A percentile compares a stretch with the other conserved stretches of the same genome.
Conservation (phyloP, 2,329 filamentous ascomycete genomes). For the Fusarium sp. region DNA sequence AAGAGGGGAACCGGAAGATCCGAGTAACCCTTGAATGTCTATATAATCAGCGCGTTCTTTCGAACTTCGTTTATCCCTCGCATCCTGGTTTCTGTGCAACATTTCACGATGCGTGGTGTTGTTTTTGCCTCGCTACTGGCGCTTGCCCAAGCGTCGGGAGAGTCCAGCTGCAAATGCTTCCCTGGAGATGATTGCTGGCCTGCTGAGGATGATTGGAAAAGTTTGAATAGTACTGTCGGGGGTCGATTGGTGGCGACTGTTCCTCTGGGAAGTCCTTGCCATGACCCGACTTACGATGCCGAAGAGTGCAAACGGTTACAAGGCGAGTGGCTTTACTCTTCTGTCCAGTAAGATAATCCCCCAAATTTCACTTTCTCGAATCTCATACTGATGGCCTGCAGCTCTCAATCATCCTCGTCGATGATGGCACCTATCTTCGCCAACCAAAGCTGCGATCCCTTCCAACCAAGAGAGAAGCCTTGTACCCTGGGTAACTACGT, state of each 20-base stretch:
- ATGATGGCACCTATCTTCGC: constrained; percentile 53
- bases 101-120: not conserved
- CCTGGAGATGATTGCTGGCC: constrained; percentile 67
- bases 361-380: accelerated
- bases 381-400: not conserved
- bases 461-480: constrained; percentile 44
- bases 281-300: constrained; percentile 59
- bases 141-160: not conserved
- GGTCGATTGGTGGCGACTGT: constrained; percentile 62
- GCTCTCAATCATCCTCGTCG: constrained; percentile 36
- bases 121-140: constrained; percentile 1
- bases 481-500: constrained; percentile 60
- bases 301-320: constrained; percentile 56
- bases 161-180: constrained; percentile 17
- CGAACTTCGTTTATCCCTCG: accelerated
- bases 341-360: constrained; percentile 54
- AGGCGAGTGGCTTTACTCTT: constrained; percentile 56
- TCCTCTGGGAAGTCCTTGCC: constrained; percentile 62
- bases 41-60: not conserved
- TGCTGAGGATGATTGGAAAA: constrained; percentile 53
- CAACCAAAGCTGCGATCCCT: constrained; percentile 55
- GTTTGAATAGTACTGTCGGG: constrained; percentile 61
- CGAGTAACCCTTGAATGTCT: not conserved
- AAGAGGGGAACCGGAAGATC: not conserved
- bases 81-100: accelerated